Evolutionary conservation across 805 yeast species (phyloP).

Genomic region (Starmerella tilneyi): DNA sequence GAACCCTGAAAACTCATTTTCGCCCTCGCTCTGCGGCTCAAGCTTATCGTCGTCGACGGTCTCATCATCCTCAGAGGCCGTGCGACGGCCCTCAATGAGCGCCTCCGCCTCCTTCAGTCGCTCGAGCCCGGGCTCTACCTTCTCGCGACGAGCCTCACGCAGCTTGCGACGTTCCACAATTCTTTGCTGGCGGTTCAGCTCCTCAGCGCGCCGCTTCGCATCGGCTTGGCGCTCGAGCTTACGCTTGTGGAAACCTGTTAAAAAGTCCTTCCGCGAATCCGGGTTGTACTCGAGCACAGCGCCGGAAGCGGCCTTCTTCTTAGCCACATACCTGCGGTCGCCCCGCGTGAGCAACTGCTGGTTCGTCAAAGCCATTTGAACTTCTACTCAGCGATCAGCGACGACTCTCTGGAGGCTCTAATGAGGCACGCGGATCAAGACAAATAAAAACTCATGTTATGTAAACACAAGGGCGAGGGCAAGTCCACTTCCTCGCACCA

Average conservation of each 20-base stretch:
- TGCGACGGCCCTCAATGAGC: conserved; percentile 29
- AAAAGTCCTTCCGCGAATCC: conserved; percentile 53
- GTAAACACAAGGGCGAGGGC: conserved; percentile 6
- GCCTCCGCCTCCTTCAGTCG: conserved; percentile 43
- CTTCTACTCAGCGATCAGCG: background rate
- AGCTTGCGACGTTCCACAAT: conserved; percentile 65
- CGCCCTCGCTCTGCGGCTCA: conserved; percentile 23
- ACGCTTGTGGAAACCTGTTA: conserved; percentile 94
- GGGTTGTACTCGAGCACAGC: conserved; percentile 80
- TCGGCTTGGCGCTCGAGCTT: conserved; percentile 79
- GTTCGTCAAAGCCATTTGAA: conserved; percentile 35
- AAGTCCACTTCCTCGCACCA: background rate
- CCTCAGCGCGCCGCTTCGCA: conserved; percentile 66
- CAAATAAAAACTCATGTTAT: background rate
- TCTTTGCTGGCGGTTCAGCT: conserved; percentile 60
- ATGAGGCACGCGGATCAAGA: background rate
- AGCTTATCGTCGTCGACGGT: conserved; percentile 25
- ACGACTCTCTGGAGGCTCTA: background rate
- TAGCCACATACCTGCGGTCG: conserved; percentile 67
- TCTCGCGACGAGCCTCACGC: conserved; percentile 60
- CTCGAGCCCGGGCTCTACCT: conserved; percentile 52
- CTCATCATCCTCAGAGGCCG: conserved; percentile 25
- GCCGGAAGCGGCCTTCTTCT: conserved; percentile 50
- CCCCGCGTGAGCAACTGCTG: conserved; percentile 76
- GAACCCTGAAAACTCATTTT: conserved; percentile 37